Percentiles rank a stretch among this genome's conserved stretches.
Evolutionary conservation across 2,329 filamentous ascomycete genomes (phyloP).

Genomic region (Penicillium expansum): DNA sequence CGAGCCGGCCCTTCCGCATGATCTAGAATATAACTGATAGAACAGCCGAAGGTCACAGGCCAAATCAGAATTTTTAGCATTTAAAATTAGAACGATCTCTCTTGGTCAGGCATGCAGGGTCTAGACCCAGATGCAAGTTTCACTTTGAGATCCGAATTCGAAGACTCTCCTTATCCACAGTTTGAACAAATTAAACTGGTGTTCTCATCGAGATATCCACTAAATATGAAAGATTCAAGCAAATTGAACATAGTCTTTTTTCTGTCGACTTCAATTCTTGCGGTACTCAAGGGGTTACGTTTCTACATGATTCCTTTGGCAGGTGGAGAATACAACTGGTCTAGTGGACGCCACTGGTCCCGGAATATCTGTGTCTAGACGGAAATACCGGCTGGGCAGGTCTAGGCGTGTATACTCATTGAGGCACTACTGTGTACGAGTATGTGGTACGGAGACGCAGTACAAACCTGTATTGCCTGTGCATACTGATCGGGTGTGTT

Average conservation of each 20-base stretch:
- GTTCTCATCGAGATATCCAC: background rate
- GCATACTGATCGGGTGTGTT: background rate
- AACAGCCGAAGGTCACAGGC: background rate
- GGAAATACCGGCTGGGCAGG: background rate
- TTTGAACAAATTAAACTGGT: background rate
- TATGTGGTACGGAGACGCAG: background rate
- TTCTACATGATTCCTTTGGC: slow-evolving; percentile 7
- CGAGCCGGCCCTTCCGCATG: background rate
- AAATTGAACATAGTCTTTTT: background rate
- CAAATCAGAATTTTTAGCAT: slow-evolving; percentile 2
- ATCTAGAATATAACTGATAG: background rate
- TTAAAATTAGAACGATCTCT: slow-evolving; percentile 3
- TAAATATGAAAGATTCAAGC: background rate
- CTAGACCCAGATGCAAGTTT: slow-evolving; percentile 9
- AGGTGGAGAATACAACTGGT: slow-evolving; percentile 14
- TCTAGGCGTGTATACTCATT: slow-evolving; percentile 2
- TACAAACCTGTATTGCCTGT: background rate
- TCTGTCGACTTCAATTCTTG: background rate
- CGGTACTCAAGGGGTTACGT: slow-evolving; percentile 7
- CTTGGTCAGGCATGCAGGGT: background rate
- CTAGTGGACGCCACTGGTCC: slow-evolving; percentile 23
- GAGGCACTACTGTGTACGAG: background rate
- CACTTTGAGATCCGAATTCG: slow-evolving; percentile 1
- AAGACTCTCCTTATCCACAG: background rate
- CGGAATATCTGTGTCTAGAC: slow-evolving; percentile 8